Conservation (phyloP, 208 protist species). For the Trypanosoma avium region DNA sequence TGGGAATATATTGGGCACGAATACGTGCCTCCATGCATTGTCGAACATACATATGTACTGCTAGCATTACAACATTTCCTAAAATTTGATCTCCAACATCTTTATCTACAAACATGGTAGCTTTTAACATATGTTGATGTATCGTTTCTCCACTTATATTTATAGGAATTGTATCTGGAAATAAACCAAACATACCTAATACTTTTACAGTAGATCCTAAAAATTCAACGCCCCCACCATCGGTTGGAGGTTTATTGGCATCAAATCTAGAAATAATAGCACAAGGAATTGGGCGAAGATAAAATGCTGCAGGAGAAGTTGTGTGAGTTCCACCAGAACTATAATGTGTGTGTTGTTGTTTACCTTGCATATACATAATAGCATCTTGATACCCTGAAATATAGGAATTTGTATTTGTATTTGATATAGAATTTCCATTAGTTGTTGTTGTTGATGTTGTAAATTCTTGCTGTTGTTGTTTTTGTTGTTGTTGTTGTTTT, state of each 20-base stretch:
- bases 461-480: slow-evolving; percentile 12
- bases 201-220: slow-evolving; percentile 61
- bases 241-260: slow-evolving; percentile 33
- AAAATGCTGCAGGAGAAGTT: slow-evolving; percentile 56
- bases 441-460: too few relatives aligned
- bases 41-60: slow-evolving; percentile 72
- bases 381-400: slow-evolving; percentile 54
- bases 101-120: slow-evolving; percentile 83
- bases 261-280: slow-evolving; percentile 68
- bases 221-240: slow-evolving; percentile 52
- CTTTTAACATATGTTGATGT: slow-evolving; percentile 72
- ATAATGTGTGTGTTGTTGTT: slow-evolving; percentile 37
- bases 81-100: slow-evolving; percentile 83
- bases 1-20: slow-evolving; percentile 47
- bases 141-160: slow-evolving; percentile 27
- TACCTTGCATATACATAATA: slow-evolving; percentile 50
- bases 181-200: slow-evolving; percentile 81
- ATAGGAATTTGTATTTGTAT: slow-evolving; percentile 27
- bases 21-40: slow-evolving; percentile 70
- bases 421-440: too few relatives aligned
- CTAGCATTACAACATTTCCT: slow-evolving; percentile 77
- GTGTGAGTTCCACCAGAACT: slow-evolving; percentile 37
- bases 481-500: slow-evolving; percentile 29
- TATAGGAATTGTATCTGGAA: slow-evolving; percentile 46
- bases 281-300: slow-evolving; percentile 72